Percentiles rank a stretch among this genome's conserved stretches.
phyloP scores from a whole-genome alignment of 768 basidiomycete genomes.

The Serendipita sp. region DNA sequence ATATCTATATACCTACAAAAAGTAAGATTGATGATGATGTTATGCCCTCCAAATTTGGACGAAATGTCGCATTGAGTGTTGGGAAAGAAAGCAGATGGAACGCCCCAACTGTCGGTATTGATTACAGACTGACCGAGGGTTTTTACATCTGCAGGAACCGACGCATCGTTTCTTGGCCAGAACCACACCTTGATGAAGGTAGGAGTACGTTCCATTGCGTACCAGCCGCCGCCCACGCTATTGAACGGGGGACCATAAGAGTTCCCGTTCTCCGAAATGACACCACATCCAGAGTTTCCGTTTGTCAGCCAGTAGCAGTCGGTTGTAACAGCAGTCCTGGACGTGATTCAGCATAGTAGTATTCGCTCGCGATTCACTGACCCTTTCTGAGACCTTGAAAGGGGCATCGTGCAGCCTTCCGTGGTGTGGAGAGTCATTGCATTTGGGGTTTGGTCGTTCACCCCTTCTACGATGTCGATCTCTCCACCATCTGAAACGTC shows the following conservation, averaged over 20 bases:
- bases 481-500: slow-evolving; percentile 25
- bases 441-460: slow-evolving; percentile 32
- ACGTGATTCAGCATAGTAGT: too few relatives aligned
- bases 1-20: slow-evolving; percentile 11
- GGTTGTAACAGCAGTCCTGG: neutral
- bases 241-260: slow-evolving; percentile 37
- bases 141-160: slow-evolving; percentile 6
- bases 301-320: slow-evolving; percentile 15
- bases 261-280: slow-evolving; percentile 22
- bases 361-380: too few relatives aligned
- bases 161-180: slow-evolving; percentile 22
- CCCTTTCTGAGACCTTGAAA: neutral
- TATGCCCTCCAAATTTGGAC: slow-evolving; percentile 12
- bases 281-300: slow-evolving; percentile 27
- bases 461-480: slow-evolving; percentile 42
- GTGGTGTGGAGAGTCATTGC: slow-evolving; percentile 40
- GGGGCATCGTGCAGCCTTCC: slow-evolving; percentile 31
- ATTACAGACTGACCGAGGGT: neutral
- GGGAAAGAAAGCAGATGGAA: slow-evolving; percentile 13
- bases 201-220: slow-evolving; percentile 30
- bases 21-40: slow-evolving; percentile 15
- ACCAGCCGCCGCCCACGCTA: slow-evolving; percentile 38
- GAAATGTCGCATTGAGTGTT: slow-evolving; percentile 12
- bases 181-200: slow-evolving; percentile 41
- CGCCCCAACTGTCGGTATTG: slow-evolving; percentile 11